These are phyloP conservation scores for Syzygium syzygioides DNA, from an alignment of 441 rosid species.

Conservation along the genomic window DNA sequence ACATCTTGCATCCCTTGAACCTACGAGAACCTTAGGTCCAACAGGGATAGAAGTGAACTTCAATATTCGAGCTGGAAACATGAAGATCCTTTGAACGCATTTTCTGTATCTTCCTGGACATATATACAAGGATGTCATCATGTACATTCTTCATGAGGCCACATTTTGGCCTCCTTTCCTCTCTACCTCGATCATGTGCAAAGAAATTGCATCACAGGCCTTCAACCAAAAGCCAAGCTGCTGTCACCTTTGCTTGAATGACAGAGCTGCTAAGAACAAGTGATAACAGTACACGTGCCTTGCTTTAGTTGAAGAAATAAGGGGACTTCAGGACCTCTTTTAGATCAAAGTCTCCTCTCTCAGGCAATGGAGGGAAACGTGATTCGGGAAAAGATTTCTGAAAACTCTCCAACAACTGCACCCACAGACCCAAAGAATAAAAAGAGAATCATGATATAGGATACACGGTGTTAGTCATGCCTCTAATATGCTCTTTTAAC, in stretches of 20 bases:
- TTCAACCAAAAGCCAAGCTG: not conserved
- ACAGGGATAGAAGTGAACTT: not conserved
- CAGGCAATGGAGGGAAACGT: slow-evolving; percentile 84
- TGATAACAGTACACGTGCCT: not conserved
- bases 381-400: slow-evolving; percentile 68
- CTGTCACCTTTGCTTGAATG: not conserved
- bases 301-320: slow-evolving; percentile 82
- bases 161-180: not conserved
- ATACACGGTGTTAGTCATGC: not conserved
- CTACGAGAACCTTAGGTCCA: not conserved
- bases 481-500: not conserved
- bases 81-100: not conserved
- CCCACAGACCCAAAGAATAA: slow-evolving; percentile 1
- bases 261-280: not conserved
- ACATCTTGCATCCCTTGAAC: not conserved
- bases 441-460: slow-evolving; percentile 12
- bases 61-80: not conserved
- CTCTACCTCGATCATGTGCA: not conserved
- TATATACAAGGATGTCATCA: not conserved
- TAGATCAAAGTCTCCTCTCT: slow-evolving; percentile 89
- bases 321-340: slow-evolving; percentile 69
- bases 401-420: slow-evolving; percentile 83
- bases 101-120: not conserved
- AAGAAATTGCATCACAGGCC: not conserved
- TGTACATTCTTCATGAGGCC: not conserved